phyloP scores from a whole-genome alignment of 495 filamentous ascomycete species.

The Neurospora intermedia region DNA sequence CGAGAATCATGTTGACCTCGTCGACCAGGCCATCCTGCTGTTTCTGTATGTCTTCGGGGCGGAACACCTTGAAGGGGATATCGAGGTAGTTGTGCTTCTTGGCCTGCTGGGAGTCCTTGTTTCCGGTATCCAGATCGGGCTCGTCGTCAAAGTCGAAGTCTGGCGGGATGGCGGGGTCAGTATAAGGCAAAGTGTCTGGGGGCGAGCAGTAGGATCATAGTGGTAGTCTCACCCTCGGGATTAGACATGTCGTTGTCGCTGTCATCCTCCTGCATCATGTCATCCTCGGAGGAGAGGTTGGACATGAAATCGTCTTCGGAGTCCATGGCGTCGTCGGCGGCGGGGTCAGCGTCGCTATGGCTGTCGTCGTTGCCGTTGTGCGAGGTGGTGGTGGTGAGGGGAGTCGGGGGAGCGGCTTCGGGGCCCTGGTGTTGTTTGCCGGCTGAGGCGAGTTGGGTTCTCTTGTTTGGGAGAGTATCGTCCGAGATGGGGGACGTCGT shows the following conservation, averaged over 20 bases:
- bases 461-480: constrained; percentile 36
- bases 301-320: constrained; percentile 96
- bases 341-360: constrained; percentile 17
- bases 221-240: constrained; percentile 51
- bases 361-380: constrained; percentile 12
- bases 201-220: neutral
- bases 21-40: constrained; percentile 77
- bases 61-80: constrained; percentile 70
- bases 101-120: constrained; percentile 61
- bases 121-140: constrained; percentile 61
- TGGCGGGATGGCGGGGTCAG: constrained; percentile 8
- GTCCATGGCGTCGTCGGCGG: constrained; percentile 62
- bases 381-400: constrained; percentile 14
- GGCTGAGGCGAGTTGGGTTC: constrained; percentile 38
- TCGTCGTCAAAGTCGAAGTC: constrained; percentile 64
- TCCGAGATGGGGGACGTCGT: constrained; percentile 35
- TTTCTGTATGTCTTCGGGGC: constrained; percentile 65
- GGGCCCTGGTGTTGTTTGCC: constrained; percentile 14
- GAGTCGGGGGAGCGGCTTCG: constrained; percentile 34
- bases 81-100: constrained; percentile 63
- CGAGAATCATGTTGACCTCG: constrained; percentile 81
- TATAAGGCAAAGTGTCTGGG: neutral
- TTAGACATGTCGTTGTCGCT: constrained; percentile 67
- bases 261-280: constrained; percentile 56
- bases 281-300: constrained; percentile 65